Evolutionary conservation across 306 rosid species (phyloP).

Genomic region (Medicago truncatula): DNA sequence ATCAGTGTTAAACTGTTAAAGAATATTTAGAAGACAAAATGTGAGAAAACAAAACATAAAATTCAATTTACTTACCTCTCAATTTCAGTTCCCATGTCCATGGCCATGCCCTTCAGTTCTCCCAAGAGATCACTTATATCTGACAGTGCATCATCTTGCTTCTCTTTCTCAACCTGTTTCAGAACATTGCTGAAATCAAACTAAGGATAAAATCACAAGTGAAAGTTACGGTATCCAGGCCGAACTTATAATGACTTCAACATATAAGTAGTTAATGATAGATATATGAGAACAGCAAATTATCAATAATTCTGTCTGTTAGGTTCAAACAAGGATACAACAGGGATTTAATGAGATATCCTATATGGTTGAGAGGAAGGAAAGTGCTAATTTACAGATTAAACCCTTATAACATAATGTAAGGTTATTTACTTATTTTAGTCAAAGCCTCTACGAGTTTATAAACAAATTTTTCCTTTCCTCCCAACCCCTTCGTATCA

Average conservation of each 20-base stretch:
- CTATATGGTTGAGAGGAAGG: neutral
- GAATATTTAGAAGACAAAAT: conserved; percentile 16
- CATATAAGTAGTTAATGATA: neutral
- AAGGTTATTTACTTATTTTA: neutral
- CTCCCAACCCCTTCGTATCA: neutral
- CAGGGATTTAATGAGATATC: neutral
- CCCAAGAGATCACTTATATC: conserved; percentile 78
- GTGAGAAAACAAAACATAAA: conserved; percentile 6
- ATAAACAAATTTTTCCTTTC: neutral
- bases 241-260: conserved; percentile 22
- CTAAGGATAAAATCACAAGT: conserved; percentile 4
- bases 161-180: conserved; percentile 72
- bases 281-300: neutral
- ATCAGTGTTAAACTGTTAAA: neutral
- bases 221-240: neutral
- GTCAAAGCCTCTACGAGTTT: neutral
- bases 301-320: neutral
- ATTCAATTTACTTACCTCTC: conserved; percentile 54
- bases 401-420: neutral
- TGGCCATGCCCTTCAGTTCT: conserved; percentile 89
- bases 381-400: neutral
- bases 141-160: conserved; percentile 88
- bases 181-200: conserved; percentile 27
- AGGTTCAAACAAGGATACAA: neutral
- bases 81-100: conserved; percentile 89